Evolutionary conservation across 257 asterid species (phyloP), one percentile per base, ranked within the genome.

Genomic region (Rhazya stricta): DNA sequence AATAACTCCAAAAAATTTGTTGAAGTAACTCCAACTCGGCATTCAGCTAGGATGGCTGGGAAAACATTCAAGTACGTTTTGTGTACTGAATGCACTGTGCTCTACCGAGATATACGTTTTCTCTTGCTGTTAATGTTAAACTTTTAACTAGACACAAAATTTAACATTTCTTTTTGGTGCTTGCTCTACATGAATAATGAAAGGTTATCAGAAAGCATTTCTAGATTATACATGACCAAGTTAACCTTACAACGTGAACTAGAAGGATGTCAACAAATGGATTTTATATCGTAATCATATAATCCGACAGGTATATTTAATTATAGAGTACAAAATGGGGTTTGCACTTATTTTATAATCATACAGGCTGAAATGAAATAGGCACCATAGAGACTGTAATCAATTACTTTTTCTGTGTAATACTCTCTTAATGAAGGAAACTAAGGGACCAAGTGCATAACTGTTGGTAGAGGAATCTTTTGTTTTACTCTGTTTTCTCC

Each of bases 21-120:
- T 8, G 89, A 82, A 77, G 82, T 84, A 74, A 88, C 95, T 79
- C 97, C 95, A 76, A 79, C 83, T 74, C 90, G 97, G 56, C 90
- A 87, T 41, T 93, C 97, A 39, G 83, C 91, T 48, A 88, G 93
- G 92, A 87, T 87, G 74, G 83, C 87, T n/a, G 90, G 93, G 77
- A 93, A 82, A 84, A 81, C 81, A 30, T 83, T 82, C 85, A 91
- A 85, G 98, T 93, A 62, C 54, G 42, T 36, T 78, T 54, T 70
- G 27, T 57, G 71, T 78, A 12, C 46, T 76, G 15, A 21, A 19
- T 68, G 1, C 67, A 12, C 34, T 50, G 46, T 32, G 19, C 16
- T 63, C 7, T 34, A n/a, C 39, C 25, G 1, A 63, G 46, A 16
- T 19, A 21, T 27, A 19, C 37, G 30, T 37, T 1, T 66, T 39